phyloP scores from a whole-genome alignment of 208 protist genomes.

The Trypanosoma avium region DNA sequence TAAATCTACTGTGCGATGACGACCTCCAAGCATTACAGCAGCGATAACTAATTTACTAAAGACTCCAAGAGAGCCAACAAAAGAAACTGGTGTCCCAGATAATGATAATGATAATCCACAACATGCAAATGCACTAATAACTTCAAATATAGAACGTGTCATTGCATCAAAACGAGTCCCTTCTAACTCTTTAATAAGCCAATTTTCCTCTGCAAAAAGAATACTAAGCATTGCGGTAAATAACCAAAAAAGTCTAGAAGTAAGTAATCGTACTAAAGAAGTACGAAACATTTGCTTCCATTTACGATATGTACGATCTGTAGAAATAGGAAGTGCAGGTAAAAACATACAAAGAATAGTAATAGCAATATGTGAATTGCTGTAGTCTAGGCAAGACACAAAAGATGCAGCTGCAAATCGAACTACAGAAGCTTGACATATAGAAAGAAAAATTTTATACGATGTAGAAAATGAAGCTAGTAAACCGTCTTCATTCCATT shows the following conservation, averaged over 20 bases:
- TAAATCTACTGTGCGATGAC: conserved; percentile 79
- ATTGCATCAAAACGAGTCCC: conserved; percentile 63
- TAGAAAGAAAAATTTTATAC: conserved; percentile 68
- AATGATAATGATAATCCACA: conserved; percentile 68
- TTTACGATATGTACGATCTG: conserved; percentile 70
- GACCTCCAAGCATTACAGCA: conserved; percentile 65
- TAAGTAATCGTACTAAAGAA: conserved; percentile 61
- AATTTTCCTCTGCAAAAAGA: conserved; percentile 53
- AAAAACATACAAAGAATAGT: conserved; percentile 81
- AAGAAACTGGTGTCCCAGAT: conserved; percentile 36
- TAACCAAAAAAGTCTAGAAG: conserved; percentile 79
- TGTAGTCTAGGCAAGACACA: conserved; percentile 62
- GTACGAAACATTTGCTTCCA: conserved; percentile 72
- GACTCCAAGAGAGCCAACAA: conserved; percentile 41
- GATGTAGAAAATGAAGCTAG: conserved; percentile 40
- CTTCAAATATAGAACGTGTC: conserved; percentile 75
- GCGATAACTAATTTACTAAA: conserved; percentile 64
- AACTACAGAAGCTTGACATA: conserved; percentile 66
- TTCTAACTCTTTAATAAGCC: conserved; percentile 22
- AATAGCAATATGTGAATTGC: conserved; percentile 67
- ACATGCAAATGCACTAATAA: conserved; percentile 72
- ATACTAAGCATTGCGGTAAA: conserved; percentile 62
- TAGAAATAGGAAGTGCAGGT: conserved; percentile 74
- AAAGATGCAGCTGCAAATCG: conserved; percentile 77
- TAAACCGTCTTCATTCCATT: conserved; percentile 48